Conservation (phyloP, 2,329 filamentous ascomycete species). For the Arthrobotrys sphaeroides region DNA sequence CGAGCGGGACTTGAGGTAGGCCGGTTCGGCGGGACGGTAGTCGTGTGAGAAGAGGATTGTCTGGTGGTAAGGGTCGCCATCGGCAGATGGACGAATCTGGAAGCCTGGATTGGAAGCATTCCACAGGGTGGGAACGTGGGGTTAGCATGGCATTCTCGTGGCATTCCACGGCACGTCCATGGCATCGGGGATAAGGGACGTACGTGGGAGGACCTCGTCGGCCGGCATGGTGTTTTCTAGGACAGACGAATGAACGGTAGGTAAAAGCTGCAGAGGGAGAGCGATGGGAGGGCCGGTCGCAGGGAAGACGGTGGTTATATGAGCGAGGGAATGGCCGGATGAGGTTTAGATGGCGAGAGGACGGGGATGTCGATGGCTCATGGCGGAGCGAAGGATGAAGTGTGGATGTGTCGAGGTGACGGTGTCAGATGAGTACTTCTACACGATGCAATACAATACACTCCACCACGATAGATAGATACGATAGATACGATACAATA, state of each 20-base stretch:
- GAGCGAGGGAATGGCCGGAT: neutral
- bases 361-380: conserved; percentile 14
- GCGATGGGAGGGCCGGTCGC: neutral
- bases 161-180: neutral
- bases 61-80: conserved; percentile 62
- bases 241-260: neutral
- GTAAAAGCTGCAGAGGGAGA: neutral
- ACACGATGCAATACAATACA: neutral
- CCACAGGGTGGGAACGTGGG: neutral
- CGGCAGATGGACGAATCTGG: conserved; percentile 58
- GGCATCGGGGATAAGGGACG: conserved; percentile 5
- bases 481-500: neutral
- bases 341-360: conserved; percentile 6
- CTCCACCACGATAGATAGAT: neutral
- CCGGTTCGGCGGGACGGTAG: conserved; percentile 80
- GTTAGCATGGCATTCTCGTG: conserved; percentile 12
- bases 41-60: conserved; percentile 71
- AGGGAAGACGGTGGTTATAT: neutral
- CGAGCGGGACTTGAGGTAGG: conserved; percentile 78
- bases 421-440: conserved; percentile 15
- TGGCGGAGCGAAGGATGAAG: conserved; percentile 13
- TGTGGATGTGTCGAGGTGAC: neutral
- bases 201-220: conserved; percentile 52
- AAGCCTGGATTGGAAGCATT: conserved; percentile 52
- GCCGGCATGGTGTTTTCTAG: conserved; percentile 41